Conservation (phyloP, 495 filamentous ascomycete species). For the Staphylotrichum tortipilum region DNA sequence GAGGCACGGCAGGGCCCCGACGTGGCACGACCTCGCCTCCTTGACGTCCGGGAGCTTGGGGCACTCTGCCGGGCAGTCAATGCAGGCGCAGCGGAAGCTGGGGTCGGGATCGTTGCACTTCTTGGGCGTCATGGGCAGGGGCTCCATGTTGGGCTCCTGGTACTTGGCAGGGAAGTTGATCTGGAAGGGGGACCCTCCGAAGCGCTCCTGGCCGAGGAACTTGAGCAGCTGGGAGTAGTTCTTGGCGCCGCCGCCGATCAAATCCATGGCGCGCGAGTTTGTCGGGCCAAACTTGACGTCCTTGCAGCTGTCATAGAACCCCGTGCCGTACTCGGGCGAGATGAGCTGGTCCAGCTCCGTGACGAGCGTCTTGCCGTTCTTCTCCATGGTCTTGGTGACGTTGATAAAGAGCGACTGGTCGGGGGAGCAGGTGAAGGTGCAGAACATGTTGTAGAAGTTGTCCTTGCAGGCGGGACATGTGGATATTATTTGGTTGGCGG, state of each 20-base stretch:
- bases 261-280: constrained; percentile 82
- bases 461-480: constrained; percentile 91
- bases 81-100: constrained; percentile 79
- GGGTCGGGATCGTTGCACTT: constrained; percentile 82
- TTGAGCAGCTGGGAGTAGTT: constrained; percentile 76
- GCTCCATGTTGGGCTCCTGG: constrained; percentile 53
- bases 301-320: constrained; percentile 95
- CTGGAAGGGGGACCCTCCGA: constrained; percentile 88
- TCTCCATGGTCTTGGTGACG: constrained; percentile 64
- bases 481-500: constrained; percentile 79
- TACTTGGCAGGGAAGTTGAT: constrained; percentile 78
- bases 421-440: constrained; percentile 94
- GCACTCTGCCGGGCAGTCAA: constrained; percentile 82
- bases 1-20: constrained; percentile 79
- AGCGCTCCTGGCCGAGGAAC: constrained; percentile 86
- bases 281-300: constrained; percentile 95
- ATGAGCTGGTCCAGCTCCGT: constrained; percentile 88
- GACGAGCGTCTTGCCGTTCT: constrained; percentile 62
- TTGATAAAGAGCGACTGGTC: constrained; percentile 95
- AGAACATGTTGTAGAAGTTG: constrained; percentile 97
- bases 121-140: constrained; percentile 59
- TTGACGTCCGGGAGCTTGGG: constrained; percentile 67
- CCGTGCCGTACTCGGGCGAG: constrained; percentile 73
- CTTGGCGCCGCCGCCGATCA: constrained; percentile 93
- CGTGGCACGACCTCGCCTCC: constrained; percentile 60